These are phyloP conservation scores for Nosema muscidifuracis DNA, from an alignment of 371 early-diverging fungal species.

Conservation along the genomic window DNA sequence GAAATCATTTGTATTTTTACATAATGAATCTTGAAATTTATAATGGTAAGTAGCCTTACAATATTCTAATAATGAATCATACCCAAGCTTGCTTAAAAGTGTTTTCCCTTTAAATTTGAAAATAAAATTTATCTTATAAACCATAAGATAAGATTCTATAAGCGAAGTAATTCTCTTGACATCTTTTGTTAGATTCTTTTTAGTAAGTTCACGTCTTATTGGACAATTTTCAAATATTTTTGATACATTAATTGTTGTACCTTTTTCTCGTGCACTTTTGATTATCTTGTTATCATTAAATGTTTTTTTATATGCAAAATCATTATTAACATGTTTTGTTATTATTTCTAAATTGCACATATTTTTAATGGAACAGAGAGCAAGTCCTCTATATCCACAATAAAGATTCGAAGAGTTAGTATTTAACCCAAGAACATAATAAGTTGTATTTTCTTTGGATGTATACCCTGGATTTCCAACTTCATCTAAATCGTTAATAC, in stretches of 20 bases:
- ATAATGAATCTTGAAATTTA: not conserved
- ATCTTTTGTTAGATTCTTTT: constrained; percentile 71
- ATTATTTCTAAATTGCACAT: constrained; percentile 50
- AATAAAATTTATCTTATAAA: constrained; percentile 44
- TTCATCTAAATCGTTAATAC: constrained; percentile 35
- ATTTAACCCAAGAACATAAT: constrained; percentile 25
- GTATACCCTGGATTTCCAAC: constrained; percentile 40
- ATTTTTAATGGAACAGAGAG: constrained; percentile 50
- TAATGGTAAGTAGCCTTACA: constrained; percentile 8
- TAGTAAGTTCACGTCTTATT: constrained; percentile 70
- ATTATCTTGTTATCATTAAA: constrained; percentile 10
- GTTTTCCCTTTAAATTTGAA: constrained; percentile 35
- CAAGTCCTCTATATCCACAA: constrained; percentile 62
- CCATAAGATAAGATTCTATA: constrained; percentile 70
- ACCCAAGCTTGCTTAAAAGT: constrained; percentile 21
- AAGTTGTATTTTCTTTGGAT: constrained; percentile 45
- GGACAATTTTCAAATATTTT: constrained; percentile 76
- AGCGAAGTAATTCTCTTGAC: constrained; percentile 69
- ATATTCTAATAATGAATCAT: constrained; percentile 18
- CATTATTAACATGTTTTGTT: constrained; percentile 27
- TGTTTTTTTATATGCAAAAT: constrained; percentile 10
- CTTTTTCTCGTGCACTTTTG: constrained; percentile 65
- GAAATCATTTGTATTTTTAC: constrained; percentile 8
- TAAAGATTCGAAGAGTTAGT: constrained; percentile 20
- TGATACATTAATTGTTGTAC: constrained; percentile 73